Conservation (phyloP, 495 filamentous ascomycete species). For the Tuber umbilicatum region DNA sequence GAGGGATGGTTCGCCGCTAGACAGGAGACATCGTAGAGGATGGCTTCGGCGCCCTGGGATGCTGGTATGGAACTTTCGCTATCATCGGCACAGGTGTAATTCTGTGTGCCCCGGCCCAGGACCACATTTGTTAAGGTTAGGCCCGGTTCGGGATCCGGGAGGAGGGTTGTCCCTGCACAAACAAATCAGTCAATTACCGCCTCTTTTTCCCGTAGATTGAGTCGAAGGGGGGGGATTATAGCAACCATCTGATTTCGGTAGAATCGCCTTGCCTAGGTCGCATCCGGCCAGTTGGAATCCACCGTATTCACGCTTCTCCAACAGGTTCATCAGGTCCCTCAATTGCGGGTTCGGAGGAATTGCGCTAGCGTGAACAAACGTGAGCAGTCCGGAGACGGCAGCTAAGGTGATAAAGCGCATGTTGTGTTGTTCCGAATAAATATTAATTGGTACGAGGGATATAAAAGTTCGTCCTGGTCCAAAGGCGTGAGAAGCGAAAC, state of each 20-base stretch:
- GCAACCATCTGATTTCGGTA: slow-evolving; percentile 43
- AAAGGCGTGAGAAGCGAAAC: neutral
- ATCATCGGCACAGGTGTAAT: slow-evolving; percentile 73
- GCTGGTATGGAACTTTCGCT: slow-evolving; percentile 55
- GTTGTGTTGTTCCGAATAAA: neutral
- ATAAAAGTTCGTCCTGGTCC: slow-evolving; percentile 5
- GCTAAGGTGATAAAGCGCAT: slow-evolving; percentile 13
- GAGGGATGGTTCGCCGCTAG: slow-evolving; percentile 60
- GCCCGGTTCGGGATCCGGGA: slow-evolving; percentile 15
- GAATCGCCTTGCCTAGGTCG: slow-evolving; percentile 48
- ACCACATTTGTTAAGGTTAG: slow-evolving; percentile 49
- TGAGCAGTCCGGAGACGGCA: slow-evolving; percentile 9
- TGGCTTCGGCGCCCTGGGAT: slow-evolving; percentile 68
- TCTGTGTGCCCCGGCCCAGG: slow-evolving; percentile 81
- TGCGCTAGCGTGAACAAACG: slow-evolving; percentile 10
- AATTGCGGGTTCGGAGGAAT: slow-evolving; percentile 12
- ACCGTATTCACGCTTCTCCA: slow-evolving; percentile 8
- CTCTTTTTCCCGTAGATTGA: neutral
- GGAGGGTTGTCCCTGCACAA: neutral
- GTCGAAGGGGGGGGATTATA: neutral
- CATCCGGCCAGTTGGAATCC: slow-evolving; percentile 39
- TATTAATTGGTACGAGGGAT: neutral
- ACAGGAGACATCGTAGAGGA: slow-evolving; percentile 83
- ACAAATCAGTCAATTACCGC: neutral
- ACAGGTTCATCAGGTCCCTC: slow-evolving; percentile 8